Base-by-base conservation (phyloP, 345 rosid species). In the Pugionium dolabratum region DNA sequence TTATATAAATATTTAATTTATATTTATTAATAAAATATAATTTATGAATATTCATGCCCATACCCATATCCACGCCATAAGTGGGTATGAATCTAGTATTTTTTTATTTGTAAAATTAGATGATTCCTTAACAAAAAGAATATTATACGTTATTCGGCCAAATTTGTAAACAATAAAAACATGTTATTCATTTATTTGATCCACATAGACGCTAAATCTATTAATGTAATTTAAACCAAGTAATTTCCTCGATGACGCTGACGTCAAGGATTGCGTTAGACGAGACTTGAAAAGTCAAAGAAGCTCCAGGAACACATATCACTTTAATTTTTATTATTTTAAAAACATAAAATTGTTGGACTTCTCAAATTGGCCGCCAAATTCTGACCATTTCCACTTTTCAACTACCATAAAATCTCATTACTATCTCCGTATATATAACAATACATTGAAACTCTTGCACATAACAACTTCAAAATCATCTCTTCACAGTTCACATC, bases 251-350 rank as follows among this genome's bases (percentile, higher is more conserved):
- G 58, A 40, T 58, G 55, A 51, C 26, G 4, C 6, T 35, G 37
- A 28, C 41, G 76, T 72, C 76, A 72, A 72, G 4, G 3, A 65
- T 58, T 65, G 60, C 62, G 49, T 18, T 18, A 34, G 0, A 44
- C 25, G 6, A 36, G 30, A 36, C 7, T 58, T 65, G 72, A 66
- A 44, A 59, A 59, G 76, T 73, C 76, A 53, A 37, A 4, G 31
- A 50, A 59, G 37, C 62, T 52, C 66, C 9, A 35, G 30, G 54
- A 60, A 37, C 29, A 39, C 3, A 7, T 59, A 37, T 54, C 49
- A 4, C 50, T 47, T 67, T 18, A 18, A 39, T 36, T 26, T 53
- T 7, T 31, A 9, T 5, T 36, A 3, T 7, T 28, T 9, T 44
- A 37, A 46, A 7, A 26, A 54, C 32, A 73, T 7, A 39, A 8